Conservation (phyloP, 2,329 filamentous ascomycete species). For the Ophiostoma himal-ulmi region DNA sequence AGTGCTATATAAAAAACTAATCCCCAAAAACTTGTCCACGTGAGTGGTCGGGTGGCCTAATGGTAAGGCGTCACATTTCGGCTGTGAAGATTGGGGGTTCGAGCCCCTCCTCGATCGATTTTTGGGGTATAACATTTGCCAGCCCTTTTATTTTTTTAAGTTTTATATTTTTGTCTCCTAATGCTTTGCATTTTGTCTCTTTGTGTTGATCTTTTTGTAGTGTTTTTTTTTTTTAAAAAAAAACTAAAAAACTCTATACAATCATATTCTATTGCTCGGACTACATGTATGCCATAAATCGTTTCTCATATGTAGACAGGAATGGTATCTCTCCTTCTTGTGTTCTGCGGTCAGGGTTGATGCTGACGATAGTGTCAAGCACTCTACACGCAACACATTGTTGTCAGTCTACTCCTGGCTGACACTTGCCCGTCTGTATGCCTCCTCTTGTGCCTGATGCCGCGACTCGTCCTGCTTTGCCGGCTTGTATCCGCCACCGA, state of each 20-base stretch:
- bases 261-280: neutral
- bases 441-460: slow-evolving; percentile 14
- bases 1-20: neutral
- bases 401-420: neutral
- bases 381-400: neutral
- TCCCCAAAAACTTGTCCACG: slow-evolving; percentile 12
- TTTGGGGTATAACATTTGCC: neutral
- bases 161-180: neutral
- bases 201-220: neutral
- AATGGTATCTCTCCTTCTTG: neutral
- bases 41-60: slow-evolving; percentile 29
- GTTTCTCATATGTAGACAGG: neutral
- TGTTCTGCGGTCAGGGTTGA: neutral
- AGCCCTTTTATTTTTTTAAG: neutral
- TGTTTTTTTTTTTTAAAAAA: neutral
- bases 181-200: neutral
- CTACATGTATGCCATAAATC: neutral
- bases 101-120: slow-evolving; percentile 29
- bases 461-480: slow-evolving; percentile 3
- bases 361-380: neutral
- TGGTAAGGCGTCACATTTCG: slow-evolving; percentile 30
- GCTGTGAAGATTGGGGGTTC: slow-evolving; percentile 30
- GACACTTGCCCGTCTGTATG: neutral
- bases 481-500: slow-evolving; percentile 19
- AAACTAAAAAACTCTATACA: neutral